Evolutionary conservation across 176 grass and related monocot genomes (phyloP), one percentile per base, ranked within the genome.

Genomic region (Carex littledalei): DNA sequence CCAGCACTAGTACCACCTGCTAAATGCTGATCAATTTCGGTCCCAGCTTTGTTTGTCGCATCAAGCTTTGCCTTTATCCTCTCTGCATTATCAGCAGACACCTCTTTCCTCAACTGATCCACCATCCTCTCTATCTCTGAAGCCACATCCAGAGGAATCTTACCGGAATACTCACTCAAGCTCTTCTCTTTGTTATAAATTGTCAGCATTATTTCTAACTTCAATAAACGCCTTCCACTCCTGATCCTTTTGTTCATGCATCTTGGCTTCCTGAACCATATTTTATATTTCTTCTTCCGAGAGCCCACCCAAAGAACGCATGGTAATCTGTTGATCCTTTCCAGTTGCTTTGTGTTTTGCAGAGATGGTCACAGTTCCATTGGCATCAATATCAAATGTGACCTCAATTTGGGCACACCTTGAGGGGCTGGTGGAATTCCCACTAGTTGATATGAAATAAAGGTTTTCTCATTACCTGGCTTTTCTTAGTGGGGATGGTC

Each of bases 281-380:
- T 88, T 88, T 79, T 88, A 60, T 16, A 90, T 87, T 83, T 90
- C 89, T 0, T 79, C 76, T 78, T 87, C 86, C 0, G 89, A 87
- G 3, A 90, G 89, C 0, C 82, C 89, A 24, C 89, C 89, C 0
- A 85, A 90, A 6, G 89, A 90, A 3, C 77, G 82, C 26, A 87
- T 85, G 5, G 89, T 87, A 52, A 90, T 90, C 20, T 87, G 89
- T 78, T 90, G 85, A 79, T 90, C 89, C 89, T 90, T 90, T n/a
- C 47, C 67, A 4, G 89, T 85, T n/a, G 89, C 32, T 79, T 87
- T 90, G 32, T 90, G 85, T 60, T 82, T 90, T 35, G 89, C 72
- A 18, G 82, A 90, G 81, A 90, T 81, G 0, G 82, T 82, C 56
- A 90, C 85, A 6, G 82, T 87, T 56, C 85, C 85, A 11, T 90